Conservation (phyloP, 129 eudicot genomes). For the Flaveria bidentis region DNA sequence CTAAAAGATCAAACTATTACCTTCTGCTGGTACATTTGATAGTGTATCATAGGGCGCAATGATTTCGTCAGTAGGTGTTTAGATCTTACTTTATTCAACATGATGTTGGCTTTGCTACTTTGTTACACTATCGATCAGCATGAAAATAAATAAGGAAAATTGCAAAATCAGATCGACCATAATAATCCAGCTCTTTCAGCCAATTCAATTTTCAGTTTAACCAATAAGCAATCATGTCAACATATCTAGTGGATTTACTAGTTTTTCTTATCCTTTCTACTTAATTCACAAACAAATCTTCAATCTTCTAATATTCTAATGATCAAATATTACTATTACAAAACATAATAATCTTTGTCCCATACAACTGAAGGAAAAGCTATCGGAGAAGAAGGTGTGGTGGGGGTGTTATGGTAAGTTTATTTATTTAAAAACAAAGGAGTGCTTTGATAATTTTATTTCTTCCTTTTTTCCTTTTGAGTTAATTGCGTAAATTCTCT, state of each 20-base stretch:
- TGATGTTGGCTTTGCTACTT: conserved; percentile 86
- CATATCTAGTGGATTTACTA: background rate
- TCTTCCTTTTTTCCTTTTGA: too few species aligned
- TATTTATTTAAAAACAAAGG: too few species aligned
- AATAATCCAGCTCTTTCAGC: background rate
- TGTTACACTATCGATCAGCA: conserved; percentile 21
- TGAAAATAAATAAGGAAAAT: background rate
- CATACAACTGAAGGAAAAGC: too few species aligned
- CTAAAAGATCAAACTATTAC: conserved; percentile 34
- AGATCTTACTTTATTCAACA: conserved; percentile 97
- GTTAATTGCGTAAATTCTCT: too few species aligned
- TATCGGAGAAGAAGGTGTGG: too few species aligned
- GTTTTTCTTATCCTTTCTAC: conserved; percentile 10
- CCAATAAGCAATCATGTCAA: background rate
- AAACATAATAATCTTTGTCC: too few species aligned
- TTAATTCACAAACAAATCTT: conserved; percentile 19
- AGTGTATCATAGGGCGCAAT: conserved; percentile 84
- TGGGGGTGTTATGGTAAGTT: too few species aligned
- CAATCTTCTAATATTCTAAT: conserved; percentile 14
- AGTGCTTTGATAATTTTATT: too few species aligned
- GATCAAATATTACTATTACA: conserved; percentile 18
- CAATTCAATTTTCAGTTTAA: background rate
- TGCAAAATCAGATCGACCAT: conserved; percentile 2
- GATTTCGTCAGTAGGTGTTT: conserved; percentile 94
- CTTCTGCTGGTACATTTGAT: conserved; percentile 84